Evolutionary conservation across 306 rosid genomes (phyloP), one percentile per base, ranked within the genome.

Genomic region (Argentina anserina): DNA sequence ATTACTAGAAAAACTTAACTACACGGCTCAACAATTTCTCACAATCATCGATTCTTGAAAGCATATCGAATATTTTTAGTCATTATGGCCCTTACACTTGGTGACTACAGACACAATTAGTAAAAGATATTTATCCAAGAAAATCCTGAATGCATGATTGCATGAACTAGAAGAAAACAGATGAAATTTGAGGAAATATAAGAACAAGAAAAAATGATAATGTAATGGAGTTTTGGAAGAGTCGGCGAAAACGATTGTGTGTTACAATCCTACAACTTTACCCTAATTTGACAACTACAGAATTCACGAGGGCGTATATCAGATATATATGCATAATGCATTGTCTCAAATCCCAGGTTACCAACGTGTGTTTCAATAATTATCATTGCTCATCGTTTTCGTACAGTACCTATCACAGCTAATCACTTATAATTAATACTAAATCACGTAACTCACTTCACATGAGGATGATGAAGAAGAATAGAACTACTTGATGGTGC

Each of bases 401-500:
- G 17, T 20, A 33, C 6, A 33, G 73, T 31, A 31, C 39, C 56
- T 67, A 26, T 42, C 71, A 67, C 7, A 12, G 18, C 28, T 68
- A 21, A 68, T 68, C 18, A 68, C 53, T 25, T 7, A 26, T 10
- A 20, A 68, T 29, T 10, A 20, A 68, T 29, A 60, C 65, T 60
- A 17, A 14, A 28, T 31, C 31, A 59, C 39, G n/a, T 14, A 50
- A 34, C 55, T 25, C 55, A 15, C 37, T 26, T 66, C 71, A 66
- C 71, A 66, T 25, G 71, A 66, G 31, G 53, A 66, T 20, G 26
- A 25, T 10, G 62, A 28, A 56, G 62, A 31, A 21, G 36, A 65
- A 39, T 11, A 65, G 25, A 14, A 52, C n/a, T 49, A 28, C 36
- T 70, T 50, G 63, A 55, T 70, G 64, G 43, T 20, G 73, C n/a